Base-by-base conservation (phyloP, 768 basidiomycete species). In the Polyporus arcularius region DNA sequence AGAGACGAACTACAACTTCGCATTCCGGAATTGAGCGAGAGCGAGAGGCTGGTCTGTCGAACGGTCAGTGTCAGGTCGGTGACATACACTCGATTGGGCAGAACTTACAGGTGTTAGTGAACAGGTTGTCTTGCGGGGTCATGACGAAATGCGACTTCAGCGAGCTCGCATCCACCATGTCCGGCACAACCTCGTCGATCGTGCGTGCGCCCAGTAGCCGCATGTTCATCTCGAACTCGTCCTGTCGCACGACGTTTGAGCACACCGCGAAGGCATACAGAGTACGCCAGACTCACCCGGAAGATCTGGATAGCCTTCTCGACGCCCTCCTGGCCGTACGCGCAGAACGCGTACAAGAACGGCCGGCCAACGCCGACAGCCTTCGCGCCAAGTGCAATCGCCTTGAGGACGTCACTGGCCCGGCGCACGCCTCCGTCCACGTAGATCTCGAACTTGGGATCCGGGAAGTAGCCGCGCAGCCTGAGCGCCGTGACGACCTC, bases 161-260 rank as follows among this genome's bases (percentile, higher is more conserved):
- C 53, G 84, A 86, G 2, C 84, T 84, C 4, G 86, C 85, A 61
- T 97, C 93, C 4, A 97, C 92, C 94, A 98, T 94, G 43, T 86
- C 84, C 0, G 90, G 91, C 0, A 86, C 84, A 53, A 97, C 76
- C 41, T 97, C 92, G 50, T 82, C 81, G 46, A 97, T 74, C 0
- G 84, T 88, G 6, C 81, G 85, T 0, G 94, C 94, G 5, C 96
- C 96, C 38, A 98, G 75, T 3, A 97, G 78, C 9, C 94, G 88
- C 85, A 97, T 83, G 76, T 95, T 94, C 95, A 97, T 97, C 77
- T 95, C 92, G 68, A 98, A 92, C 74, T 98, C 96, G 67, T 94
- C 92, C 93, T 96, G 67, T 16, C 61, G 6, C 14, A 45, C 26
- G 66, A 12, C 63, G 46, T 18, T 42, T 49, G 30, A 39, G 11